Evolutionary conservation across 495 filamentous ascomycete genomes (phyloP).

Genomic region (Halenospora varia): DNA sequence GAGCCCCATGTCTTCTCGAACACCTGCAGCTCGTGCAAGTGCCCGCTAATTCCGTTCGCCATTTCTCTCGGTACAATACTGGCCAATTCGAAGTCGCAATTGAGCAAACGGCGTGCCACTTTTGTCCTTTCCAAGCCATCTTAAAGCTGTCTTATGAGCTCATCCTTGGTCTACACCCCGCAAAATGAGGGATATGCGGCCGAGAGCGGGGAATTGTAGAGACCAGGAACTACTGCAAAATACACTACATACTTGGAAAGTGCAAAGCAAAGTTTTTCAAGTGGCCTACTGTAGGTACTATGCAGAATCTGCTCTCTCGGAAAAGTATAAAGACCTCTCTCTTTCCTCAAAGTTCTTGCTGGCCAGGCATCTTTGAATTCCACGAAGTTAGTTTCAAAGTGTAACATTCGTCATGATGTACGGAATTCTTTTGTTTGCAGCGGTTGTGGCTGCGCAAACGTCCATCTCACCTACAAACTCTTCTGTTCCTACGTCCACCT

Average conservation of each 20-base stretch:
- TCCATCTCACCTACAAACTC: not conserved
- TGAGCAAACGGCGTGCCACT: not conserved
- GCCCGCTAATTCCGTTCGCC: not conserved
- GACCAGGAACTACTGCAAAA: not conserved
- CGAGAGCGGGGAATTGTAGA: not conserved
- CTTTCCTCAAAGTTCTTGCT: no score
- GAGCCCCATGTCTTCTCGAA: not conserved
- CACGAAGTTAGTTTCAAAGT: no score
- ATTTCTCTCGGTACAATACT: not conserved
- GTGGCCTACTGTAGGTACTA: not conserved
- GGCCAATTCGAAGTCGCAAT: not conserved
- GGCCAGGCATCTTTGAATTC: no score
- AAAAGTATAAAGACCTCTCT: no score
- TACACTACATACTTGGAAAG: not conserved
- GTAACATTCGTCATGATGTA: slow-evolving; percentile 7
- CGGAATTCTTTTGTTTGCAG: slow-evolving; percentile 10
- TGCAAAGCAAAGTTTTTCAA: not conserved
- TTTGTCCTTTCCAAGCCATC: not conserved
- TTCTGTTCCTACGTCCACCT: slow-evolving; percentile 9
- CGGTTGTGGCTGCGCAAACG: not conserved
- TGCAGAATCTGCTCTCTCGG: no score
- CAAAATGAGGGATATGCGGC: not conserved
- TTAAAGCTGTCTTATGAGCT: not conserved
- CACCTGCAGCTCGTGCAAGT: not conserved
- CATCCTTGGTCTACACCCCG: not conserved